Base-by-base conservation (phyloP, 116 monocot genomes). In the Cymodocea nodosa region DNA sequence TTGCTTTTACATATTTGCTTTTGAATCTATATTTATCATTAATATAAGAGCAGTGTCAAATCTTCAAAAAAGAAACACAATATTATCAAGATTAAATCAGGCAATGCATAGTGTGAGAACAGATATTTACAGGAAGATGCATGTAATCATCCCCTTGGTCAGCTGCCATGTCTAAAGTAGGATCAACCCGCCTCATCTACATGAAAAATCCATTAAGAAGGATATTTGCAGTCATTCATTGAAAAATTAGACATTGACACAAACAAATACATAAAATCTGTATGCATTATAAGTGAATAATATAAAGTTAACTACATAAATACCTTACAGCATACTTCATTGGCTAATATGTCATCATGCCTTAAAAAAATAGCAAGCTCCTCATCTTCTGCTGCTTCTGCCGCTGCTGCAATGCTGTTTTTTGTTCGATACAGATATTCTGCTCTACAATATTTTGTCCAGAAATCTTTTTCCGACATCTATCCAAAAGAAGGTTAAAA, bases 331-430 rank as follows among this genome's bases (percentile, higher is more conserved):
- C 83, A 83, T 61, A 73, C 52, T 82, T 97, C 97, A 73, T 85
- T 77, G 8, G 81, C 91, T 53, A 97, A 71, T 61, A 97, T 88
- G 36, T 97, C 97, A 80, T 97, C 97, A 68, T 75, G 87, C 79
- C 86, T 91, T 59, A 97, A 70, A 68, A 97, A 97, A 19, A 91
- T 40, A 65, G 97, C 97, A 71, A 97, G 87, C 59, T 97, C 97
- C 64, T 97, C 97, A 82, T 97, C 97, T 69, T 87, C 97, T 63
- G 97, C 97, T 23, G 97, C 97, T 76, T 97, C 97, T 52, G 95
- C 95, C 35, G 84, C 85, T 51, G 90, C 97, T 63, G 83, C 85
- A 37, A 78, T 68, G 51, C 78, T 68, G 78, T 91, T 97, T 68
- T 79, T 97, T 34, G 91, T 85, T 73, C 74, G 84, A 23, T 80